Evolutionary conservation across 441 rosid species (phyloP).

Genomic region (Viola pubescens): DNA sequence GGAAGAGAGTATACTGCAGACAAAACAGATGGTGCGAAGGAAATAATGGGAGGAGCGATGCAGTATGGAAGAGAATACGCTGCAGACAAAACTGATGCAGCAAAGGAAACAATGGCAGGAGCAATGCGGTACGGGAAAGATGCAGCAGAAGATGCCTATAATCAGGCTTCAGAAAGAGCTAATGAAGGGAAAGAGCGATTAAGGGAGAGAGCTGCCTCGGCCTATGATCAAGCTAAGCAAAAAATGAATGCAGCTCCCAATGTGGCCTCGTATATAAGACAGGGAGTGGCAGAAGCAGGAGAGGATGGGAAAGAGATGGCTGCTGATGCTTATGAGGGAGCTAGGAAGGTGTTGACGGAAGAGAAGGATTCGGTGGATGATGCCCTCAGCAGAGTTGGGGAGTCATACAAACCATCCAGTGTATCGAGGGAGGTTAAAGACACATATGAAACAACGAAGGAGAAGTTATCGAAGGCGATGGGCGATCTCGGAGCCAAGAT

Average conservation of each 20-base stretch:
- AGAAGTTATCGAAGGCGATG: slow-evolving; percentile 39
- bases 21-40: slow-evolving; percentile 15
- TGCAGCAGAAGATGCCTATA: slow-evolving; percentile 15
- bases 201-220: slow-evolving; percentile 7
- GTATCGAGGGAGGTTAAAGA: slow-evolving; percentile 28
- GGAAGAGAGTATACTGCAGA: slow-evolving; percentile 24
- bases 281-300: background rate
- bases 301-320: slow-evolving; percentile 9
- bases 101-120: slow-evolving; percentile 8
- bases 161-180: slow-evolving; percentile 9
- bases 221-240: slow-evolving; percentile 19
- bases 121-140: slow-evolving; percentile 17
- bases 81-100: slow-evolving; percentile 1
- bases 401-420: slow-evolving; percentile 31
- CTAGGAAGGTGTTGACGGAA: slow-evolving; percentile 19
- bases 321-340: background rate
- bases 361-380: slow-evolving; percentile 24
- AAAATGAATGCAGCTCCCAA: slow-evolving; percentile 9
- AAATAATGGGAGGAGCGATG: slow-evolving; percentile 4
- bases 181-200: slow-evolving; percentile 11
- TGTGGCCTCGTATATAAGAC: background rate
- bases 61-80: slow-evolving; percentile 20
- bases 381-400: slow-evolving; percentile 25
- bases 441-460: slow-evolving; percentile 43
- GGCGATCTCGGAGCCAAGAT: slow-evolving; percentile 35